Percentiles rank a stretch among this genome's conserved stretches.
phyloP scores from a whole-genome alignment of 805 yeast species.

The Zygosaccharomyces lentus region DNA sequence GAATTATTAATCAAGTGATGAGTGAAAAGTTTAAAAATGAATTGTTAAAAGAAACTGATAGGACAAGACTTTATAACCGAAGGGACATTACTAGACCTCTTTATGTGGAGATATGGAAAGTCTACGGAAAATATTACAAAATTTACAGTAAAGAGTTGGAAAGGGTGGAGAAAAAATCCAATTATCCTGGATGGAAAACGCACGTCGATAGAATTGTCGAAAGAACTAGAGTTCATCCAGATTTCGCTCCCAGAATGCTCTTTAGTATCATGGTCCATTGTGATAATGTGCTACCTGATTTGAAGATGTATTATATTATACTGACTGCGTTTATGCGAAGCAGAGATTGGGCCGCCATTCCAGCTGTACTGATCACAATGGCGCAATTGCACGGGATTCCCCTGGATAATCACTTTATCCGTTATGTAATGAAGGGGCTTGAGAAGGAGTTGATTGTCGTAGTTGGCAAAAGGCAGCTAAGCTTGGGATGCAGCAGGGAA shows the following conservation, averaged over 20 bases:
- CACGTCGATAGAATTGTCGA: conserved; percentile 8
- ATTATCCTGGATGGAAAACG: conserved; percentile 15
- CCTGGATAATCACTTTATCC: conserved; percentile 6
- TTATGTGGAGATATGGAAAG: conserved; percentile 35
- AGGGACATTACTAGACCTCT: conserved; percentile 21
- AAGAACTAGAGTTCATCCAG: conserved; percentile 15
- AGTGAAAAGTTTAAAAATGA: conserved; percentile 17
- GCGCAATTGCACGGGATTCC: conserved; percentile 16
- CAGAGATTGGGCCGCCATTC: conserved; percentile 26
- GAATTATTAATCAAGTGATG: conserved; percentile 34
- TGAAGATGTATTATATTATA: conserved; percentile 16
- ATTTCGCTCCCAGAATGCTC: conserved; percentile 12
- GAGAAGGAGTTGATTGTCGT: conserved; percentile 19
- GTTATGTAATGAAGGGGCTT: conserved; percentile 23
- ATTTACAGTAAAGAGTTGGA: conserved; percentile 12
- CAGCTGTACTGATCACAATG: conserved; percentile 21
- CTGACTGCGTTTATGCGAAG: conserved; percentile 19
- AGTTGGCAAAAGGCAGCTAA: conserved; percentile 1
- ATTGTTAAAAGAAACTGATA: conserved; percentile 5
- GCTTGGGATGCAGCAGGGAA: conserved; percentile 1
- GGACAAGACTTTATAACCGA: conserved; percentile 11
- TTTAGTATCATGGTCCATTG: conserved; percentile 18
- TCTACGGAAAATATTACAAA: conserved; percentile 21
- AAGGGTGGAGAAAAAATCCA: conserved; percentile 14
- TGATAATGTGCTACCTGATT: conserved; percentile 25